phyloP scores from a whole-genome alignment of 306 rosid genomes.

The Sophora flavescens region DNA sequence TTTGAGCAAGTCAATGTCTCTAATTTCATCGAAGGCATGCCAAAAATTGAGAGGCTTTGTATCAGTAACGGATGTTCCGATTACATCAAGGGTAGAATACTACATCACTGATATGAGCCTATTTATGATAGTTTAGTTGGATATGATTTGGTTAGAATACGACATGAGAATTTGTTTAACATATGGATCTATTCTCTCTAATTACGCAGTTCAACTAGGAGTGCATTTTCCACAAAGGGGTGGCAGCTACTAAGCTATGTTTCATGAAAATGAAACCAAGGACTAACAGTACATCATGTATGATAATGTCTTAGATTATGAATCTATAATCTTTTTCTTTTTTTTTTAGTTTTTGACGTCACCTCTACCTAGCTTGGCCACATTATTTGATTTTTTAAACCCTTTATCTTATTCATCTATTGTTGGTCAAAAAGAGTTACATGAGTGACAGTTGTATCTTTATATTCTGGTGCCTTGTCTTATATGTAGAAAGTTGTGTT shows the following conservation, averaged over 20 bases:
- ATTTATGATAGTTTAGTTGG: background rate
- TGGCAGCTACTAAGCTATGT: background rate
- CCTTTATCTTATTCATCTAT: background rate
- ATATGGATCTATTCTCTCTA: background rate
- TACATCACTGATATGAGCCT: too few species aligned
- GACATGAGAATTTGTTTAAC: background rate
- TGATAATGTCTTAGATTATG: background rate
- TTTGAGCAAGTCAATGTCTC: too few species aligned
- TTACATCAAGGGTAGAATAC: constrained; percentile 30
- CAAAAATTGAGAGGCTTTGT: too few species aligned
- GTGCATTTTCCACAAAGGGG: too few species aligned
- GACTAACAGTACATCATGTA: too few species aligned
- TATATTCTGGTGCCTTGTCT: background rate
- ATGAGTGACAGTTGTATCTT: background rate
- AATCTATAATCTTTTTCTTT: background rate
- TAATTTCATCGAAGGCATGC: too few species aligned
- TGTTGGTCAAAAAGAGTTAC: background rate
- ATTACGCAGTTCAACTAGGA: background rate
- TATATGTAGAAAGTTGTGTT: background rate
- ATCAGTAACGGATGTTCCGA: too few species aligned
- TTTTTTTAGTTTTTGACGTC: background rate
- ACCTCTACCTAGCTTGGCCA: background rate
- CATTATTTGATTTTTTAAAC: background rate
- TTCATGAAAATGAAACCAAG: too few species aligned
- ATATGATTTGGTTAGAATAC: background rate